A percentile compares a stretch with the other conserved stretches of the same genome.
phyloP scores from a whole-genome alignment of 2,329 filamentous ascomycete genomes.

The Neofusicoccum laricinum region DNA sequence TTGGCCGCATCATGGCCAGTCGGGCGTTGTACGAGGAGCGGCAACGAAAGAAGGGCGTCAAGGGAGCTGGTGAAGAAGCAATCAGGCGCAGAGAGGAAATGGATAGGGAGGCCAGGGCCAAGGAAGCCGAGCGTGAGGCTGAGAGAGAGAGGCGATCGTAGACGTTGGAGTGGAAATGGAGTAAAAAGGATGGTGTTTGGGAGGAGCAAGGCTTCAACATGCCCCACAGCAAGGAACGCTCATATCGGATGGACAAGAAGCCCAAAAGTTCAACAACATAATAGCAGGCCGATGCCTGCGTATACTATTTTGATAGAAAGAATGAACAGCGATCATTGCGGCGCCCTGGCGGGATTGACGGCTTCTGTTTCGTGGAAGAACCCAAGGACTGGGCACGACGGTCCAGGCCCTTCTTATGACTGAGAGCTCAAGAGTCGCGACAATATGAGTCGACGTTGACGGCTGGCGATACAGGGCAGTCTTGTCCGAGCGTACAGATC shows the following conservation, averaged over 20 bases:
- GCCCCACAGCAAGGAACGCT: background rate
- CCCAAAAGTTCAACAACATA: conserved; percentile 6
- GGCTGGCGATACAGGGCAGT: background rate
- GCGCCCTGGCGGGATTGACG: background rate
- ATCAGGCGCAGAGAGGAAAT: conserved; percentile 36
- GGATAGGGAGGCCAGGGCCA: conserved; percentile 30
- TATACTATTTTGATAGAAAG: too few species aligned
- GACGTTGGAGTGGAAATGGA: background rate
- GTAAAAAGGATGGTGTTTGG: background rate
- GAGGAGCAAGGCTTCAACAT: background rate
- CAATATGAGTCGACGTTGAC: background rate
- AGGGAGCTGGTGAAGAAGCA: conserved; percentile 69
- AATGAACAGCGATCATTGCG: background rate
- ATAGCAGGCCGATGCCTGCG: conserved; percentile 5
- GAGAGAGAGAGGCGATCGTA: background rate
- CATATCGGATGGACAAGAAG: background rate
- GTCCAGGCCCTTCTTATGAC: background rate
- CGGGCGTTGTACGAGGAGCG: conserved; percentile 86
- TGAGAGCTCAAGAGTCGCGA: background rate
- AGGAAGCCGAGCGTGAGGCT: conserved; percentile 10
- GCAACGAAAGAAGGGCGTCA: conserved; percentile 85
- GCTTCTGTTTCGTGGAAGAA: conserved; percentile 2
- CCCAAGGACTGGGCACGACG: background rate
- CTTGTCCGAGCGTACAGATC: background rate
- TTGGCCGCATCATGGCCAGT: conserved; percentile 83